These are phyloP conservation scores for Phylloporus sp. DNA, from an alignment of 768 basidiomycete species.

Conservation along the genomic window DNA sequence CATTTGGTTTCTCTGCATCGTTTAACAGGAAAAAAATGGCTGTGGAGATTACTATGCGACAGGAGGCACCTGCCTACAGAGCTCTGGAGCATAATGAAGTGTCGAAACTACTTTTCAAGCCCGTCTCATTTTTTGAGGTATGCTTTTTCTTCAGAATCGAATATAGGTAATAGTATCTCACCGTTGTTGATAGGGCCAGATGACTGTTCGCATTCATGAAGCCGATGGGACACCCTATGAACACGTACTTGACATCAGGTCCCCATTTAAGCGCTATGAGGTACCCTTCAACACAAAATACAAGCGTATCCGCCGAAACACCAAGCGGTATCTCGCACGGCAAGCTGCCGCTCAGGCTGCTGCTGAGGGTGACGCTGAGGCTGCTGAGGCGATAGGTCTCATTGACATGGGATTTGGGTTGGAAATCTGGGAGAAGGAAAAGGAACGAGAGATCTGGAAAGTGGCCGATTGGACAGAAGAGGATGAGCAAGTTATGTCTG, in stretches of 20 bases:
- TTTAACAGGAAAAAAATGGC: slow-evolving; percentile 99
- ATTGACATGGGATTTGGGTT: slow-evolving; percentile 92
- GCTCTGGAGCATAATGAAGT: slow-evolving; percentile 65
- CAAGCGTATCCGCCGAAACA: slow-evolving; percentile 92
- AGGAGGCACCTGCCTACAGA: slow-evolving; percentile 76
- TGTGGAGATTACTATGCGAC: slow-evolving; percentile 92
- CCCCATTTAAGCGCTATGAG: slow-evolving; percentile 88
- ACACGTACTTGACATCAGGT: slow-evolving; percentile 90
- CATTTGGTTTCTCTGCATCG: slow-evolving; percentile 82
- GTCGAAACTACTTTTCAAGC: slow-evolving; percentile 65
- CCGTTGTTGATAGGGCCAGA: slow-evolving; percentile 64
- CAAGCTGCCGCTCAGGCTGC: slow-evolving; percentile 92
- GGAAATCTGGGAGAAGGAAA: slow-evolving; percentile 94
- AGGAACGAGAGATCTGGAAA: slow-evolving; percentile 90
- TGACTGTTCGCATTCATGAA: slow-evolving; percentile 98
- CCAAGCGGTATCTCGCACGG: slow-evolving; percentile 91
- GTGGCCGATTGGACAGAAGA: slow-evolving; percentile 98
- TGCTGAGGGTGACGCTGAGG: slow-evolving; percentile 87
- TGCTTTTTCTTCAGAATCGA: slow-evolving; percentile 10
- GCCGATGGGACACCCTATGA: slow-evolving; percentile 99
- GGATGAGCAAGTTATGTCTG: slow-evolving; percentile 89
- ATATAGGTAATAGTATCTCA: slow-evolving; percentile 7
- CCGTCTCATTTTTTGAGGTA: slow-evolving; percentile 88
- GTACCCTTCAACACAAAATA: slow-evolving; percentile 99
- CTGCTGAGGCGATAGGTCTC: slow-evolving; percentile 90